These are phyloP conservation scores for Daldinia loculata DNA, from an alignment of 495 filamentous ascomycete species.

Conservation along the genomic window DNA sequence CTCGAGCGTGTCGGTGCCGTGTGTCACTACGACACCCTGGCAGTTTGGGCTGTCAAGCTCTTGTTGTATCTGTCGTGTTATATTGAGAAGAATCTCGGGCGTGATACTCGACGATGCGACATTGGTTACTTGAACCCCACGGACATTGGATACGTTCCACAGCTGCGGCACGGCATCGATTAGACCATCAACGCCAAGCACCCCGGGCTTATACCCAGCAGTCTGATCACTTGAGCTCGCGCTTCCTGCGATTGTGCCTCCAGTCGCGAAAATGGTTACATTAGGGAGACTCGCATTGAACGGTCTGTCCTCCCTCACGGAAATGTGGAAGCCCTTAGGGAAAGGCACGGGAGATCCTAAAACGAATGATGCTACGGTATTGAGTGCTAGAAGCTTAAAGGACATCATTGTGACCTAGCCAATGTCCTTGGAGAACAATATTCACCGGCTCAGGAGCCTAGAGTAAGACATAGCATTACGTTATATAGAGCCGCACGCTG, in stretches of 20 bases:
- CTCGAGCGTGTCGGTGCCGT: slow-evolving; percentile 62
- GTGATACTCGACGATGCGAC: slow-evolving; percentile 52
- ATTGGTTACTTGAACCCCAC: slow-evolving; percentile 55
- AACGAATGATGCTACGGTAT: slow-evolving; percentile 1
- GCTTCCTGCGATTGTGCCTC: slow-evolving; percentile 60
- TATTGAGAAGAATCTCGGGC: slow-evolving; percentile 53
- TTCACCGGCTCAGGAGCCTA: not conserved
- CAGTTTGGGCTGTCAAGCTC: slow-evolving; percentile 55
- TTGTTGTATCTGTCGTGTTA: slow-evolving; percentile 53
- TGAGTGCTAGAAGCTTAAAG: slow-evolving; percentile 21
- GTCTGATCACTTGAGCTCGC: slow-evolving; percentile 55
- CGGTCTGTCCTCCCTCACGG: slow-evolving; percentile 41
- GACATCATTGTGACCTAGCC: slow-evolving; percentile 46
- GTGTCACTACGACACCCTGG: slow-evolving; percentile 58
- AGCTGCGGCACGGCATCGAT: slow-evolving; percentile 56
- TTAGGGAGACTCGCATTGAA: slow-evolving; percentile 58
- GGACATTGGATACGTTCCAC: slow-evolving; percentile 57
- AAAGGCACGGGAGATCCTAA: slow-evolving; percentile 19
- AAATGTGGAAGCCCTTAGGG: slow-evolving; percentile 9
- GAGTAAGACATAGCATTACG: not conserved
- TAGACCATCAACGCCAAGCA: slow-evolving; percentile 49
- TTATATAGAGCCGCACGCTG: not conserved
- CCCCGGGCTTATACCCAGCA: slow-evolving; percentile 57
- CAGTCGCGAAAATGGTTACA: slow-evolving; percentile 61
- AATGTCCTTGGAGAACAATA: not conserved